Percentiles rank a stretch among this genome's conserved stretches.
These are phyloP conservation scores for Lipomyces yamadae DNA, from an alignment of 805 yeast genomes.

Conservation along the genomic window DNA sequence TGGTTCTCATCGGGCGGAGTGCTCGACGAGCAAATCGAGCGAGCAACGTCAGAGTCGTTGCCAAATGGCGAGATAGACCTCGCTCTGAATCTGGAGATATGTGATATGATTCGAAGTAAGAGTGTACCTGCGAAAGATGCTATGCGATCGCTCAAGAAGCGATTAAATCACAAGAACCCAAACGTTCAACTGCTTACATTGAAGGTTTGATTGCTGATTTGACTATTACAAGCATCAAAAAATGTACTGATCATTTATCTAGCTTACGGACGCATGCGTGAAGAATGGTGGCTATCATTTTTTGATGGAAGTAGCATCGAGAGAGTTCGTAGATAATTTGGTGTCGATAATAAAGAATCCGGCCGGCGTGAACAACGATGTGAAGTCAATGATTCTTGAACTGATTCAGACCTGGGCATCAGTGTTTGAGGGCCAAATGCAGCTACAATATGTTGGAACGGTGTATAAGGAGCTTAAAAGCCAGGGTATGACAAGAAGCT, in stretches of 20 bases:
- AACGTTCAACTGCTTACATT: slow-evolving; percentile 76
- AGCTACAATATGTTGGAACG: slow-evolving; percentile 65
- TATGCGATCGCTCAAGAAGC: slow-evolving; percentile 79
- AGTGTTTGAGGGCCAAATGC: slow-evolving; percentile 70
- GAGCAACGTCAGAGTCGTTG: slow-evolving; percentile 85
- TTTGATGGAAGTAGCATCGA: slow-evolving; percentile 73
- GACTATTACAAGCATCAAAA: neutral
- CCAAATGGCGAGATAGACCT: slow-evolving; percentile 88
- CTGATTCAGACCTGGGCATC: slow-evolving; percentile 77
- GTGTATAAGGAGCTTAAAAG: slow-evolving; percentile 62
- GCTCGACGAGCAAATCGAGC: slow-evolving; percentile 52
- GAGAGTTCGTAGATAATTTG: slow-evolving; percentile 84
- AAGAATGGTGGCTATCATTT: slow-evolving; percentile 93
- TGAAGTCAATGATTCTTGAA: slow-evolving; percentile 63
- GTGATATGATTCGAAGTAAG: slow-evolving; percentile 84
- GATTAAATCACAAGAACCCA: slow-evolving; percentile 75
- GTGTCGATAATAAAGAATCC: slow-evolving; percentile 51
- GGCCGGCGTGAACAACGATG: slow-evolving; percentile 54
- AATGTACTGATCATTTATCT: neutral
- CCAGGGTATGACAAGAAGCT: slow-evolving; percentile 51
- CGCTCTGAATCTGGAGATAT: slow-evolving; percentile 75
- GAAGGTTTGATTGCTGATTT: slow-evolving; percentile 30
- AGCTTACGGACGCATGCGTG: slow-evolving; percentile 80
- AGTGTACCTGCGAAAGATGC: slow-evolving; percentile 78
- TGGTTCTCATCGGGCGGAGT: slow-evolving; percentile 34